These are phyloP conservation scores for Eucommia ulmoides DNA, from an alignment of 257 asterid genomes.

Conservation along the genomic window DNA sequence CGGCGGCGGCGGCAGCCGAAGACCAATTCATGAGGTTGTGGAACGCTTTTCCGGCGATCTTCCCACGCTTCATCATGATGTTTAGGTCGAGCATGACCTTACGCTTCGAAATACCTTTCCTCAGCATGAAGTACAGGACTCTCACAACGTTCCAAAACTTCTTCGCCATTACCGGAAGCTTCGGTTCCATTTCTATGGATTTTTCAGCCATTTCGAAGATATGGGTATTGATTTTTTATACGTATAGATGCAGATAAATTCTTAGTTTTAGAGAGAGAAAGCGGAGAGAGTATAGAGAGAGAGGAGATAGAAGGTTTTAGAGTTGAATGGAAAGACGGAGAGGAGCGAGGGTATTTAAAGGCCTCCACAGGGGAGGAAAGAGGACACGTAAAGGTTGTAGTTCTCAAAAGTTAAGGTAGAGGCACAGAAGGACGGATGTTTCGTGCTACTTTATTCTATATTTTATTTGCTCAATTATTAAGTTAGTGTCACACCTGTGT, in stretches of 20 bases:
- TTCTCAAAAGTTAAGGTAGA: background rate
- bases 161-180: constrained; percentile 17
- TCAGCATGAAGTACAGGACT: constrained; percentile 12
- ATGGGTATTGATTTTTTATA: background rate
- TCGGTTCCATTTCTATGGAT: constrained; percentile 21
- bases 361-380: too few relatives aligned
- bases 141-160: constrained; percentile 7
- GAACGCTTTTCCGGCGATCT: constrained; percentile 31
- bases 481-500: too few relatives aligned
- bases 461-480: background rate
- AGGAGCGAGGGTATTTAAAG: background rate
- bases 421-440: background rate
- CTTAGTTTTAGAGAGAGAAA: background rate
- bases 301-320: background rate
- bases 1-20: background rate
- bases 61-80: constrained; percentile 32
- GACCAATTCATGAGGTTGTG: constrained; percentile 6
- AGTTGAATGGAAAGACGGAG: background rate
- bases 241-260: too few relatives aligned
- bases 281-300: background rate
- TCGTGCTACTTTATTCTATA: background rate
- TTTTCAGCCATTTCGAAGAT: background rate
- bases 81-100: constrained; percentile 22
- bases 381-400: background rate
- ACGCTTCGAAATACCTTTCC: constrained; percentile 28